Percentiles rank a stretch among this genome's conserved stretches.
These are phyloP conservation scores for Phytophthora sojae DNA, from an alignment of 352 stramenopile species.

Conservation along the genomic window DNA sequence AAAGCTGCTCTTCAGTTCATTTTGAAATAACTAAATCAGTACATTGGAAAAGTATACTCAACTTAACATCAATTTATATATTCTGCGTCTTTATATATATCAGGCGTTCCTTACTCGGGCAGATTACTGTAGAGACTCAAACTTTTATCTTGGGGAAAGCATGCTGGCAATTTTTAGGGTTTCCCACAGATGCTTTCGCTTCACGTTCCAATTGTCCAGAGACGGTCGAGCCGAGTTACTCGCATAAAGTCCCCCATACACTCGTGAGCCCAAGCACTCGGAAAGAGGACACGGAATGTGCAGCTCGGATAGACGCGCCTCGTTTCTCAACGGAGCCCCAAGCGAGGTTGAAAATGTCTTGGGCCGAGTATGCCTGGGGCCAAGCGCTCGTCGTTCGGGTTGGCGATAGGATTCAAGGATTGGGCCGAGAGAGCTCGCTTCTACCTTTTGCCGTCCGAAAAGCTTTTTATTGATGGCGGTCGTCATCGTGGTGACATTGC, in stretches of 20 bases:
- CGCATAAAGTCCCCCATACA: constrained; percentile 2
- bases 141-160: constrained; percentile 17
- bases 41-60: too few species aligned
- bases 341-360: constrained; percentile 6
- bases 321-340: constrained; percentile 25
- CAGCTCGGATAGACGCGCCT: constrained; percentile 32
- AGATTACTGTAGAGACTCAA: neutral
- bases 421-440: constrained; percentile 22
- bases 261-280: constrained; percentile 13
- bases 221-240: constrained; percentile 7
- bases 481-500: constrained; percentile 2
- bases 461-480: constrained; percentile 3
- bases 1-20: too few species aligned
- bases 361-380: constrained; percentile 1
- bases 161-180: constrained; percentile 27
- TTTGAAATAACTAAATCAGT: too few species aligned
- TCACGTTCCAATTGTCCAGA: constrained; percentile 24
- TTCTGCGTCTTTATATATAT: too few species aligned
- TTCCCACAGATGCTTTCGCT: constrained; percentile 26
- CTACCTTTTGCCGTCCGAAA: constrained; percentile 35
- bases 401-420: constrained; percentile 33
- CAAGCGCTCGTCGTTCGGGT: neutral
- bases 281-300: constrained; percentile 34
- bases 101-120: too few species aligned
- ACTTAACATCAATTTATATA: too few species aligned